Base-by-base conservation (phyloP, 441 rosid genomes). In the Corymbia citriodora region DNA sequence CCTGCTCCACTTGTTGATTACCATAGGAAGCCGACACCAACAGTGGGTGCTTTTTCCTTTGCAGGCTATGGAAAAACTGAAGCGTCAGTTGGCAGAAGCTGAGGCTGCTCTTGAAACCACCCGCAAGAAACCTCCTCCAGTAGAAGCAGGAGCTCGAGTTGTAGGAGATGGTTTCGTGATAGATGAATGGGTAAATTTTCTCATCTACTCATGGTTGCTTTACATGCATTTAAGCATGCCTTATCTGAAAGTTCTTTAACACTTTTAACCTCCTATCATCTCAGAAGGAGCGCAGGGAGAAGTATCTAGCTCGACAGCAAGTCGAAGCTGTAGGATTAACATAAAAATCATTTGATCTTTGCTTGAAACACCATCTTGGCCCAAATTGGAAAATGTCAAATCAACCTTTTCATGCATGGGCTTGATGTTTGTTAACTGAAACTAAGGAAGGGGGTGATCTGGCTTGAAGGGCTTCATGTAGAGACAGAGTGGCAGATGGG, bases 261-360 rank as follows among this genome's bases (percentile, higher is more conserved):
- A 65, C 68, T 27, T 13, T 68, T 16, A 25, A 50, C 50, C 18
- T 70, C 87, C 52, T 89, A 65, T 53, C 17, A 83, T 94, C 88
- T 63, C 96, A 95, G 98, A 96, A 95, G 92, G 98, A 96, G 92
- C 93, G 98, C 59, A 95, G 98, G 91, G 98, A 95, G 93, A 96
- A 95, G 91, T 96, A 96, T 89, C 94, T 96, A 88, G 98, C 98
- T 88, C 95, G 94, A 88, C 98, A 95, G 89, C 96, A 94, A 89
- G 95, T 94, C 7, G 95, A 94, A 93, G 96, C 93, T 21, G 89
- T 93, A 19, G 96, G 92, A 79, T 91, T 94, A 13, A 31, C 93
- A 50, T 96, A 88, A 93, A 86, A 40, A 25, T 55, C 31, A 31
- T 55, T 40, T 36, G 61, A 59, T 90, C 29, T 15, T 10, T 57